These are phyloP conservation scores for Lentinula boryana DNA, from an alignment of 768 basidiomycete species.

Conservation along the genomic window DNA sequence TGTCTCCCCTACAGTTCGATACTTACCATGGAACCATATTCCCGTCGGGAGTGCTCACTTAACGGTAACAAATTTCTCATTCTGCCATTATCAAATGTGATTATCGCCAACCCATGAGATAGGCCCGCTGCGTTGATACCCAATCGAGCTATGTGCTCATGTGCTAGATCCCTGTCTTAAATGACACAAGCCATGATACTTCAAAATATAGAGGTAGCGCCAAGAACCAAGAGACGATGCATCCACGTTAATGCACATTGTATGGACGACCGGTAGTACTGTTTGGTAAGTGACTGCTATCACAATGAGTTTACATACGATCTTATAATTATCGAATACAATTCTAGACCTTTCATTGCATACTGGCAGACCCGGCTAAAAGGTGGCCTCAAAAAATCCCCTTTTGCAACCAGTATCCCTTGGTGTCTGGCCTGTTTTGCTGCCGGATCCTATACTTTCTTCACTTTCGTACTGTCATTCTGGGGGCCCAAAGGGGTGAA, in stretches of 20 bases:
- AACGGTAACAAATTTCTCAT: too few species aligned
- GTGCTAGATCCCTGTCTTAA: too few species aligned
- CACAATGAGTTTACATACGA: background rate
- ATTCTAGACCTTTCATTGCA: conserved; percentile 19
- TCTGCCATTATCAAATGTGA: too few species aligned
- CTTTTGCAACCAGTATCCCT: conserved; percentile 24
- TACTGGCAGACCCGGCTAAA: conserved; percentile 21
- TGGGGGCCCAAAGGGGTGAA: conserved; percentile 23
- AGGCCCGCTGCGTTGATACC: too few species aligned
- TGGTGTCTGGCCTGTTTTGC: conserved; percentile 31
- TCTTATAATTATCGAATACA: background rate
- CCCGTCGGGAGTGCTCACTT: too few species aligned
- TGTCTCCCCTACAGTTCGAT: too few species aligned
- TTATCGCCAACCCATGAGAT: too few species aligned
- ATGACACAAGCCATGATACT: too few species aligned
- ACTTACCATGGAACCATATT: too few species aligned
- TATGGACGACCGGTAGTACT: conserved; percentile 21
- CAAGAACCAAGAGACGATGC: conserved; percentile 14
- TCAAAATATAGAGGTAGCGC: too few species aligned
- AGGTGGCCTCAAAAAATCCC: conserved; percentile 16
- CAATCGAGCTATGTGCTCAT: too few species aligned
- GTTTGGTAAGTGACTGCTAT: conserved; percentile 13
- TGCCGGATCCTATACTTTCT: conserved; percentile 17
- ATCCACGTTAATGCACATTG: conserved; percentile 21
- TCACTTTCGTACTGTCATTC: conserved; percentile 15